Percentiles rank a stretch among this genome's conserved stretches.
phyloP scores from a whole-genome alignment of 2,329 filamentous ascomycete genomes.

The Alternaria alternata region DNA sequence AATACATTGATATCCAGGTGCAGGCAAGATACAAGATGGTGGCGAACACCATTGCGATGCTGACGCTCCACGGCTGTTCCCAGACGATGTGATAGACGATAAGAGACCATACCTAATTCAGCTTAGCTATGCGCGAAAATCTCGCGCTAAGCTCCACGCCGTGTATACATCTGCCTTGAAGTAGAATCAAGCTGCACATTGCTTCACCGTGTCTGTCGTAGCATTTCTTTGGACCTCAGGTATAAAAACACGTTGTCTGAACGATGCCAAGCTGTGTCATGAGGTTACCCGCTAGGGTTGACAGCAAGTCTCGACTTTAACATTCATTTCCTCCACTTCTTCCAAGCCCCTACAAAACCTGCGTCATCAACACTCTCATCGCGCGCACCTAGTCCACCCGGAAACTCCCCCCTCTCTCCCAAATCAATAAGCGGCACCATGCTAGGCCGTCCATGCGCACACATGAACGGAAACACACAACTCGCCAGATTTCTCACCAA shows the following conservation, averaged over 20 bases:
- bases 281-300: no score
- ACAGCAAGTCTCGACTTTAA: no score
- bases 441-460: slow-evolving; percentile 74
- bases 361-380: background rate
- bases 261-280: no score
- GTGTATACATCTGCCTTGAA: no score
- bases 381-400: background rate
- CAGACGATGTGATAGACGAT: background rate
- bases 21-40: no score
- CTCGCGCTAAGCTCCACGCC: background rate
- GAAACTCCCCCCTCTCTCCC: background rate
- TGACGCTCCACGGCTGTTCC: background rate
- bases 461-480: slow-evolving; percentile 81
- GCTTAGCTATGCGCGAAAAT: background rate
- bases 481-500: slow-evolving; percentile 66
- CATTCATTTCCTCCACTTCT: background rate
- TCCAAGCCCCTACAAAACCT: background rate
- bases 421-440: slow-evolving; percentile 57
- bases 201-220: no score
- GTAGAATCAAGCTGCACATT: no score
- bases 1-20: no score
- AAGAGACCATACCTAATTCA: background rate
- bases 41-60: no score
- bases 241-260: no score
- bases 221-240: no score